Conservation (phyloP, 2,329 filamentous ascomycete genomes). For the Colletotrichum salicis region DNA sequence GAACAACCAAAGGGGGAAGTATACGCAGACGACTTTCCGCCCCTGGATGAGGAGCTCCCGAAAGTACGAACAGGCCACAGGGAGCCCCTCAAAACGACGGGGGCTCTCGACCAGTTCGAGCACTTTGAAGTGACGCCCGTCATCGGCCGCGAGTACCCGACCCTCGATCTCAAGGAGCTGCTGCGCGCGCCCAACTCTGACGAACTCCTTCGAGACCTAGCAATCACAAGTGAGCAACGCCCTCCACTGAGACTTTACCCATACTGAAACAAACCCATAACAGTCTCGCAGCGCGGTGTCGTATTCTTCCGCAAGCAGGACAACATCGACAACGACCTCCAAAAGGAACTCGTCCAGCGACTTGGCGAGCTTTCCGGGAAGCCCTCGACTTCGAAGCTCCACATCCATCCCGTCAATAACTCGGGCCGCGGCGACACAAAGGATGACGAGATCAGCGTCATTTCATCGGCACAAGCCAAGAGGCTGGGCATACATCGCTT, state of each 20-base stretch:
- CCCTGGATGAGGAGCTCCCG: constrained; percentile 25
- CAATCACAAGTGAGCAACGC: constrained; percentile 67
- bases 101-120: constrained; percentile 62
- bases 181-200: constrained; percentile 71
- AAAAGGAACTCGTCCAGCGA: constrained; percentile 72
- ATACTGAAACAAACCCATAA: background rate
- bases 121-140: constrained; percentile 69
- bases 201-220: constrained; percentile 72
- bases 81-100: constrained; percentile 59
- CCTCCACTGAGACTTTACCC: background rate
- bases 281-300: constrained; percentile 75
- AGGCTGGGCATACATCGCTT: constrained; percentile 57
- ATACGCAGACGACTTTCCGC: background rate
- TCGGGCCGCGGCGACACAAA: constrained; percentile 60
- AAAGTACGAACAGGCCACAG: constrained; percentile 27
- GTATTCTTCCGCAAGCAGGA: constrained; percentile 77
- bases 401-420: constrained; percentile 70
- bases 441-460: constrained; percentile 72
- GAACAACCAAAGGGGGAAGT: background rate
- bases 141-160: constrained; percentile 71
- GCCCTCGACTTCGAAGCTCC: constrained; percentile 64
- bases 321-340: constrained; percentile 68
- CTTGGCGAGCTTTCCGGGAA: constrained; percentile 69
- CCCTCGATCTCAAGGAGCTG: constrained; percentile 68
- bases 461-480: constrained; percentile 66